Evolutionary conservation across 768 basidiomycete genomes (phyloP), one percentile per base, ranked within the genome.

Genomic region (Rhizopogon sp.): DNA sequence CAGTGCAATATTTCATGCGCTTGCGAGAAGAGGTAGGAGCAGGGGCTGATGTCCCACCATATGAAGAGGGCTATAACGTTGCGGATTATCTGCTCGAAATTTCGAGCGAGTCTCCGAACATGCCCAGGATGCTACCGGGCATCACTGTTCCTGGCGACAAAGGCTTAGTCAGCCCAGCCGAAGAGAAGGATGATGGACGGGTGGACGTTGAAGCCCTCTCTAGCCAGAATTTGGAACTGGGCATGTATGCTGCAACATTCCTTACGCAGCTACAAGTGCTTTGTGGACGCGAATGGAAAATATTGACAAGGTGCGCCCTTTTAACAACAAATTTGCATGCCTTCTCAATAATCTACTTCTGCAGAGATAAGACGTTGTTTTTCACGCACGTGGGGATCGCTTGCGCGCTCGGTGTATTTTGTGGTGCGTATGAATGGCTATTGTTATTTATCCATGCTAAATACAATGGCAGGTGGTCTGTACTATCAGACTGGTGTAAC

Each of bases 11-110:
- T 66, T 90, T 95, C 64, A 75, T 80, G 1, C 71, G 61, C 20
- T 28, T 49, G 35, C 67, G 60, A 20, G 54, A 61, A 6, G 29
- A 45, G 8, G 63, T 63, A 14, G 68, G 62, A 1, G 64, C 70
- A 3, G 54, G 67, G 64, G 59, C 69, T 40, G 67, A 69, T 40
- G 71, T 79, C 3, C 73, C 72, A 6, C 71, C 79, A 9, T 92
- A 85, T 63, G 87, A 81, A 7, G 77, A 83, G 47, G 93, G 91
- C 0, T 94, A 95, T 73, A 97, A 97, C 62, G 81, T 95, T 16
- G 93, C 95, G 0, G 95, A 98, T 66, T 90, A 95, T 63, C 79
- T 97, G 10, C 77, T 98, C 20, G 94, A 97, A 60, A 79, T 98
- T 50, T 93, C 93, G 1, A 87, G 83, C 62, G 82, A 83, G 47